A percentile compares a stretch with the other conserved stretches of the same genome.
These are phyloP conservation scores for Leptodermis oblonga DNA, from an alignment of 257 asterid genomes.

Conservation along the genomic window DNA sequence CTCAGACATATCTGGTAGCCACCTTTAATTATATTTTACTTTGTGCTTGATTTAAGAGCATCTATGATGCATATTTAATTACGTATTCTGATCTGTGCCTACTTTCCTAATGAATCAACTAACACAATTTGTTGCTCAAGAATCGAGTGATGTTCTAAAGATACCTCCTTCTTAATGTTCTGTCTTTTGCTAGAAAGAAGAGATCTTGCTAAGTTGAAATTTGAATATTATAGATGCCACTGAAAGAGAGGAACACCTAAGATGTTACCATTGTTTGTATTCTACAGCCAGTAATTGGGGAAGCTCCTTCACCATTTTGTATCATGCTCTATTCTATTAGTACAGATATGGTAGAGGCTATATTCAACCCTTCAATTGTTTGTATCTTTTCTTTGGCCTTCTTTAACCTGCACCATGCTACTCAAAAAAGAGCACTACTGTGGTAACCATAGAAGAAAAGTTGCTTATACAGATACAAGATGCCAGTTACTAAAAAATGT, in stretches of 20 bases:
- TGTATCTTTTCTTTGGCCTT: background rate
- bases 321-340: background rate
- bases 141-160: background rate
- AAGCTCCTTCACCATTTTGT: background rate
- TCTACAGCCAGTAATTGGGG: background rate
- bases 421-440: background rate
- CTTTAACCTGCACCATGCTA: background rate
- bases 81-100: background rate
- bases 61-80: background rate
- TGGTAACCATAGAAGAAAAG: background rate
- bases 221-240: background rate
- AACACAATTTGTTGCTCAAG: background rate
- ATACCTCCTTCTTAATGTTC: background rate
- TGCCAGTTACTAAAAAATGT: background rate
- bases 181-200: background rate
- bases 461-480: background rate
- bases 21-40: too few species aligned
- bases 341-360: background rate
- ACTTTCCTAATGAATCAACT: background rate
- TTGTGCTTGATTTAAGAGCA: background rate
- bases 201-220: background rate
- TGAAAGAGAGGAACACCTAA: background rate
- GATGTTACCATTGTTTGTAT: background rate
- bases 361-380: background rate
- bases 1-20: background rate